Base-by-base conservation (phyloP, 1,284 basidiomycete species). In the Pascua guehoae region DNA sequence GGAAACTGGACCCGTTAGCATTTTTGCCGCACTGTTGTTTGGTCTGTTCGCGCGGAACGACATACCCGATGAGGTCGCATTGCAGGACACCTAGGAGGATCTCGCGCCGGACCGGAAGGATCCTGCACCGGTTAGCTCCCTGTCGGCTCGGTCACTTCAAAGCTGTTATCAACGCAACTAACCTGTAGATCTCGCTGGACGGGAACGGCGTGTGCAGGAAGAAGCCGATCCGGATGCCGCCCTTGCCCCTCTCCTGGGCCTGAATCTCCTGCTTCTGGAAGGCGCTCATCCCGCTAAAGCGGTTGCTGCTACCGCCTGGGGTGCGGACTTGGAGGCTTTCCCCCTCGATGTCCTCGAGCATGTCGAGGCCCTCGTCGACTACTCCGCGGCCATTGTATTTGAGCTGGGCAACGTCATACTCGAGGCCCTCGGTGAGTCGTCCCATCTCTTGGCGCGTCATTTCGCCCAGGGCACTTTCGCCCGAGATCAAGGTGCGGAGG, bases 171-270 rank as follows among this genome's bases (percentile, higher is more conserved):
- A 54, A 62, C 5, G 12, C 2, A 17, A 73, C 85, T 69, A 67
- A 90, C 91, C 93, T 84, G 80, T 98, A 98, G 68, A 98, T 98
- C 74, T 98, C 95, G 66, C 90, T 93, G 60, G 89, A 93, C 0
- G 95, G 95, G 83, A 98, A 98, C 1, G 95, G 96, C 0, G 96
- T 98, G 76, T 98, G 95, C 51, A 98, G 81, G 84, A 98, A 98
- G 83, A 93, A 98, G 37, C 95, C 95, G 65, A 98, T 96, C 78
- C 91, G 91, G 68, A 95, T 84, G 37, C 79, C 77, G 12, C 72
- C 72, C 56, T 78, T 78, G 18, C 76, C 76, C 51, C 73, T 69
- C 54, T 69, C 63, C 53, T 67, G 73, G 14, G 75, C 76, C 12
- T 63, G 68, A 46, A 66, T 51, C 54, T 78, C 76, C 54, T 71